Conservation (phyloP, 2,329 filamentous ascomycete genomes). For the Talaromyces sp. region DNA sequence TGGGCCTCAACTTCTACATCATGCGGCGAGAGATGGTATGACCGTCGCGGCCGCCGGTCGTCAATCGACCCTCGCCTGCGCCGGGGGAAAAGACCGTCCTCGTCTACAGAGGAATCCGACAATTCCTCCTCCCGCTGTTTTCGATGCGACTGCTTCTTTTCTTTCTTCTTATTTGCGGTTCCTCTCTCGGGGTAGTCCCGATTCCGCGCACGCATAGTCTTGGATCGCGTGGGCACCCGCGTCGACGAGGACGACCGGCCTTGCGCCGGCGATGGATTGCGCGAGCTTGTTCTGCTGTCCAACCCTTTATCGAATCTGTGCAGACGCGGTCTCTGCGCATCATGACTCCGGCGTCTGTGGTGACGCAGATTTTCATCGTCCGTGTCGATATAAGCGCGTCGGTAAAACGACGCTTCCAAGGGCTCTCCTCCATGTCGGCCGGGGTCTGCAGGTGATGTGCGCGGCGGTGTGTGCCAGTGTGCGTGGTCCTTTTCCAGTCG, state of each 20-base stretch:
- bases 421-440: slow-evolving; percentile 17
- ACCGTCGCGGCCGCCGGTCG: slow-evolving; percentile 11
- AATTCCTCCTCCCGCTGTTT: slow-evolving; percentile 4
- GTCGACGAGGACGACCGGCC: slow-evolving; percentile 16
- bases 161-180: background rate
- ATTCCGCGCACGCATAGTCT: slow-evolving; percentile 16
- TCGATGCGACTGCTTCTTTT: background rate
- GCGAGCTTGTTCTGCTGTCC: slow-evolving; percentile 8
- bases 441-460: slow-evolving; percentile 27
- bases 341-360: slow-evolving; percentile 6
- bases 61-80: slow-evolving; percentile 13
- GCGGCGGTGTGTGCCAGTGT: slow-evolving; percentile 30
- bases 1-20: slow-evolving; percentile 16
- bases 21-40: slow-evolving; percentile 23
- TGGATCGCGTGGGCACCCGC: slow-evolving; percentile 20
- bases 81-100: slow-evolving; percentile 11
- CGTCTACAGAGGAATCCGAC: slow-evolving; percentile 23
- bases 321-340: background rate
- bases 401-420: slow-evolving; percentile 21
- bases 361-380: slow-evolving; percentile 4
- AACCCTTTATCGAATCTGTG: background rate
- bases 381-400: background rate
- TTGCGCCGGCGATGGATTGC: slow-evolving; percentile 6
- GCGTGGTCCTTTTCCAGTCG: slow-evolving; percentile 59
- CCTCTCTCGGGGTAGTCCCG: slow-evolving; percentile 11